These are phyloP conservation scores for Cairneyella variabilis DNA, from an alignment of 495 filamentous ascomycete genomes.

Conservation along the genomic window DNA sequence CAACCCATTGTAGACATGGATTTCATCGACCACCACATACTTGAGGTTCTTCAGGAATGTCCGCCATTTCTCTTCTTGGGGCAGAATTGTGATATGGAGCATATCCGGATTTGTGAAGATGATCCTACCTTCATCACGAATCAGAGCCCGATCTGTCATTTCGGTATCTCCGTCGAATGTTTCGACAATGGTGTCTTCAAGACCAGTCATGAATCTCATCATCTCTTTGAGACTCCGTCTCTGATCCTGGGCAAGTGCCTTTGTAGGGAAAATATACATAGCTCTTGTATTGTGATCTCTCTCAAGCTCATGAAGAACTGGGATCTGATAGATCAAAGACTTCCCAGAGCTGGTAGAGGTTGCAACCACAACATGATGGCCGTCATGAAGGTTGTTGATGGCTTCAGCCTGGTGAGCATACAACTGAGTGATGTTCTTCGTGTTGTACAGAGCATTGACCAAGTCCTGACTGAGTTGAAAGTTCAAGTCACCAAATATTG, in stretches of 20 bases:
- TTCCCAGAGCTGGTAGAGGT: slow-evolving; percentile 97
- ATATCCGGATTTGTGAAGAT: slow-evolving; percentile 99
- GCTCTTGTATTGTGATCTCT: slow-evolving; percentile 70
- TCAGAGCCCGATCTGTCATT: slow-evolving; percentile 68
- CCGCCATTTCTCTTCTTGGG: slow-evolving; percentile 87
- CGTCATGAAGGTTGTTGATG: slow-evolving; percentile 83
- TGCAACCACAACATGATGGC: slow-evolving; percentile 84
- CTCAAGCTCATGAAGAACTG: slow-evolving; percentile 86
- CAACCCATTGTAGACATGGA: slow-evolving; percentile 95
- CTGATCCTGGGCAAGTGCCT: slow-evolving; percentile 95
- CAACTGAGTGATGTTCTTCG: slow-evolving; percentile 76
- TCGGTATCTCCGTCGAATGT: slow-evolving; percentile 96
- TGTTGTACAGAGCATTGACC: slow-evolving; percentile 93
- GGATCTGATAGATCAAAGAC: slow-evolving; percentile 93
- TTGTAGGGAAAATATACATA: slow-evolving; percentile 98
- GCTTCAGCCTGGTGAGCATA: slow-evolving; percentile 95
- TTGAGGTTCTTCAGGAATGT: slow-evolving; percentile 83
- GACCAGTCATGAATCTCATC: slow-evolving; percentile 68
- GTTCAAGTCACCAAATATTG: slow-evolving; percentile 78
- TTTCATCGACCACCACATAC: slow-evolving; percentile 76
- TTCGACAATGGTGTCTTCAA: slow-evolving; percentile 77
- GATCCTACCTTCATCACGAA: slow-evolving; percentile 85
- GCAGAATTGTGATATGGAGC: slow-evolving; percentile 92
- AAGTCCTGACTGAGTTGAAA: slow-evolving; percentile 87
- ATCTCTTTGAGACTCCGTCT: slow-evolving; percentile 83